Evolutionary conservation across 1,284 basidiomycete genomes (phyloP).

Genomic region (Tylopilus orsonianus): DNA sequence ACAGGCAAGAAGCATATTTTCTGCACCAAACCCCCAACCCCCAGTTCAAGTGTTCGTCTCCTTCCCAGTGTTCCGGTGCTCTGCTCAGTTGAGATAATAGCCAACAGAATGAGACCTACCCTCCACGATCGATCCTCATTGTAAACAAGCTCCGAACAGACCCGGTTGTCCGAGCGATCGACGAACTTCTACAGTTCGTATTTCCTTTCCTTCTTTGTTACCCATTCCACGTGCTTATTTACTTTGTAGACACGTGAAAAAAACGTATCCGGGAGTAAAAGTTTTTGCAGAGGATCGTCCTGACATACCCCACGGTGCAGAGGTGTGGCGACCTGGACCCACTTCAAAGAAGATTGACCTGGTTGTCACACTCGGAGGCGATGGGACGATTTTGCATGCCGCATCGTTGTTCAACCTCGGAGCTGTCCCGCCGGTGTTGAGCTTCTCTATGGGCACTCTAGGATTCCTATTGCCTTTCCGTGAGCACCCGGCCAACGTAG

Average conservation of each 20-base stretch:
- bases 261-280: conserved; percentile 67
- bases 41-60: conserved; percentile 31
- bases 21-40: conserved; percentile 4
- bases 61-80: conserved; percentile 6
- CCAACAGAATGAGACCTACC: conserved; percentile 22
- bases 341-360: conserved; percentile 71
- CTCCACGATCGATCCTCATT: conserved; percentile 55
- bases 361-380: conserved; percentile 90
- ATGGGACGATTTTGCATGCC: conserved; percentile 94
- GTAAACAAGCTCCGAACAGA: conserved; percentile 77
- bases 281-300: conserved; percentile 74
- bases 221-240: background rate
- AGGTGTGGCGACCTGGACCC: conserved; percentile 58
- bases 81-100: conserved; percentile 32
- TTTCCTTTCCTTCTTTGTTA: background rate
- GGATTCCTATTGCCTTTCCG: conserved; percentile 95
- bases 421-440: conserved; percentile 91
- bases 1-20: conserved; percentile 17
- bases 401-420: conserved; percentile 88
- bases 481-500: conserved; percentile 42
- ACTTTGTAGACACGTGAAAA: conserved; percentile 55
- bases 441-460: conserved; percentile 94
- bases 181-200: conserved; percentile 64
- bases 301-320: conserved; percentile 64
- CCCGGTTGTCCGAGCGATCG: conserved; percentile 71